Conservation (phyloP, 768 basidiomycete species). For the Astraeus odoratus region DNA sequence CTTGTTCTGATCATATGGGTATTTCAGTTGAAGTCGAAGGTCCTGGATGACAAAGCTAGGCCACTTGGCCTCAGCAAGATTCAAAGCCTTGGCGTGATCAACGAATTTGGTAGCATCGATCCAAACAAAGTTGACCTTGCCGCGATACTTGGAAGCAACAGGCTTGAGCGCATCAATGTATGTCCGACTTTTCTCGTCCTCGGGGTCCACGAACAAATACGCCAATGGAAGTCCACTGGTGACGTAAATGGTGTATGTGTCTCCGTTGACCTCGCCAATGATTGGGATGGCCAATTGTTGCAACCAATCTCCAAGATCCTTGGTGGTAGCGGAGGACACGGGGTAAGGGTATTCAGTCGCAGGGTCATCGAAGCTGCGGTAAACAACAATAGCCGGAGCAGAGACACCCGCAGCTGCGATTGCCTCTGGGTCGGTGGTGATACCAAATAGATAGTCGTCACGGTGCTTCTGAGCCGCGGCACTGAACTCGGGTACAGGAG, state of each 20-base stretch:
- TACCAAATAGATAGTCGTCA: slow-evolving; percentile 90
- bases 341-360: slow-evolving; percentile 61
- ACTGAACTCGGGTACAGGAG: slow-evolving; percentile 67
- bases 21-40: slow-evolving; percentile 78
- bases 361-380: slow-evolving; percentile 89
- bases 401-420: slow-evolving; percentile 67
- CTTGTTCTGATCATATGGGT: slow-evolving; percentile 68
- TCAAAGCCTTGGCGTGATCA: slow-evolving; percentile 93
- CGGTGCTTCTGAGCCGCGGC: slow-evolving; percentile 81
- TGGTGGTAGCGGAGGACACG: slow-evolving; percentile 40
- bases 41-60: slow-evolving; percentile 94
- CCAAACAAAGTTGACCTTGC: slow-evolving; percentile 94
- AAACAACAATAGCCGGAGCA: slow-evolving; percentile 83
- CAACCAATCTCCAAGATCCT: slow-evolving; percentile 73
- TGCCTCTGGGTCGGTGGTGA: slow-evolving; percentile 63
- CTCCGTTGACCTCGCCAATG: slow-evolving; percentile 87
- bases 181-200: slow-evolving; percentile 53
- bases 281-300: slow-evolving; percentile 79
- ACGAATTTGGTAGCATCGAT: slow-evolving; percentile 94
- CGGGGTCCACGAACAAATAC: slow-evolving; percentile 90
- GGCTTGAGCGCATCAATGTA: slow-evolving; percentile 65
- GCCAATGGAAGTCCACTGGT: slow-evolving; percentile 79
- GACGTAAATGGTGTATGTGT: slow-evolving; percentile 88
- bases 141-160: slow-evolving; percentile 74
- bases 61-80: slow-evolving; percentile 81